phyloP scores from a whole-genome alignment of 495 filamentous ascomycete species.

The Penicillium manginii region DNA sequence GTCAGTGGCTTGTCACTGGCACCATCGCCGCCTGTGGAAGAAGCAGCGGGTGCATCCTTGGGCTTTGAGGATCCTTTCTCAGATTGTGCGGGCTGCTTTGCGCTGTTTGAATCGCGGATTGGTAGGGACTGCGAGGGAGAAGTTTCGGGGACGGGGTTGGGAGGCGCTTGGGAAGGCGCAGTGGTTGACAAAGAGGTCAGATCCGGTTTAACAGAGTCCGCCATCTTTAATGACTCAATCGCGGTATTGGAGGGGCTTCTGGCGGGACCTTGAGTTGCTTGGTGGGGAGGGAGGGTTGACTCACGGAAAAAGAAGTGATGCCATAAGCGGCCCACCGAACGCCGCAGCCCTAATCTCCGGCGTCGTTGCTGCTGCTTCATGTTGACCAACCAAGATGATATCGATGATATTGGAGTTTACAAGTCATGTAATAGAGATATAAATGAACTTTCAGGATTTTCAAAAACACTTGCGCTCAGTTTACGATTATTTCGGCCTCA shows the following conservation, averaged over 20 bases:
- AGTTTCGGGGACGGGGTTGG: constrained; percentile 25
- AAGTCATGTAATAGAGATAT: too few relatives aligned
- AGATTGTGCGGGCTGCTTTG: constrained; percentile 34
- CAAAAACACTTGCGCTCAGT: too few relatives aligned
- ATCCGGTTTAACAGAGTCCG: constrained; percentile 32
- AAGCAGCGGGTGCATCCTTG: constrained; percentile 28
- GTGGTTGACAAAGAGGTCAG: constrained; percentile 20
- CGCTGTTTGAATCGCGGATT: constrained; percentile 34
- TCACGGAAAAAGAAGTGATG: constrained; percentile 45
- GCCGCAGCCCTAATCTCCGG: constrained; percentile 32
- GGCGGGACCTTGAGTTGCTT: constrained; percentile 31
- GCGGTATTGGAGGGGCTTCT: constrained; percentile 18
- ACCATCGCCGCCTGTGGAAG: constrained; percentile 14
- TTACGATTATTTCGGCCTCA: neutral
- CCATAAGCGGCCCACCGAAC: constrained; percentile 40
- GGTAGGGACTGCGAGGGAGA: constrained; percentile 26
- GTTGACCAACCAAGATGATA: neutral
- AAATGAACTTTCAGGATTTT: too few relatives aligned
- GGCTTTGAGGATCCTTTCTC: constrained; percentile 35
- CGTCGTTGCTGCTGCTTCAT: constrained; percentile 10
- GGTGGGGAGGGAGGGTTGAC: constrained; percentile 41
- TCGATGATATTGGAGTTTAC: too few relatives aligned
- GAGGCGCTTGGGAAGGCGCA: constrained; percentile 17
- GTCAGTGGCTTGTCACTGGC: constrained; percentile 55
- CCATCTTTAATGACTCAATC: constrained; percentile 35